Evolutionary conservation across 2,329 filamentous ascomycete genomes (phyloP).

Genomic region (Phoma sp.): DNA sequence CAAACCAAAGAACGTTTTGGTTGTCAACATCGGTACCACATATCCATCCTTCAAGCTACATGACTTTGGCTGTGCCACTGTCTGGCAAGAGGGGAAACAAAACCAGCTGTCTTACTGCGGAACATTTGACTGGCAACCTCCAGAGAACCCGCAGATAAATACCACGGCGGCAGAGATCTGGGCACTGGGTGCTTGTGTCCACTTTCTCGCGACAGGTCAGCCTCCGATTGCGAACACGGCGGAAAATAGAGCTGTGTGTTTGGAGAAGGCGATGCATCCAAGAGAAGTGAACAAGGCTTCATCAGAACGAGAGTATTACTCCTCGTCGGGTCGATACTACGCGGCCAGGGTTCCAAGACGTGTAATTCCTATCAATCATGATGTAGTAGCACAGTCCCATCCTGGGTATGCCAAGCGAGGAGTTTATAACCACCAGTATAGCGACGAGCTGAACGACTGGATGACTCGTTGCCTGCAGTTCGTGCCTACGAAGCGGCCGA

Average conservation of each 20-base stretch:
- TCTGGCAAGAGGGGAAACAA: constrained; percentile 6
- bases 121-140: constrained; percentile 39
- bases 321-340: constrained; percentile 19
- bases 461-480: constrained; percentile 28
- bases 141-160: constrained; percentile 39
- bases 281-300: constrained; percentile 7
- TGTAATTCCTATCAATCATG: constrained; percentile 34
- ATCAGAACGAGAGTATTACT: background rate
- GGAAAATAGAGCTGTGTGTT: background rate
- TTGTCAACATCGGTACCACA: constrained; percentile 28
- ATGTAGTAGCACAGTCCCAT: constrained; percentile 17
- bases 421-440: constrained; percentile 27
- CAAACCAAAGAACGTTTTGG: constrained; percentile 41
- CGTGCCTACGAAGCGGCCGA: constrained; percentile 19
- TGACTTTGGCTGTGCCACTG: constrained; percentile 32
- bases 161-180: constrained; percentile 40
- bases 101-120: constrained; percentile 16
- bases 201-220: constrained; percentile 35
- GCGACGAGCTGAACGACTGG: constrained; percentile 35
- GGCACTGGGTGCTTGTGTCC: constrained; percentile 41
- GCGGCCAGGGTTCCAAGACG: constrained; percentile 27
- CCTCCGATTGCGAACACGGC: constrained; percentile 21
- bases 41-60: constrained; percentile 39
- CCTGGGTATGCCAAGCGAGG: background rate
- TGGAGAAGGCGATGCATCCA: constrained; percentile 1